Percentiles rank a stretch among this genome's conserved stretches.
Conservation (phyloP, 177 flowering plant genomes). For the Telopea speciosissima region DNA sequence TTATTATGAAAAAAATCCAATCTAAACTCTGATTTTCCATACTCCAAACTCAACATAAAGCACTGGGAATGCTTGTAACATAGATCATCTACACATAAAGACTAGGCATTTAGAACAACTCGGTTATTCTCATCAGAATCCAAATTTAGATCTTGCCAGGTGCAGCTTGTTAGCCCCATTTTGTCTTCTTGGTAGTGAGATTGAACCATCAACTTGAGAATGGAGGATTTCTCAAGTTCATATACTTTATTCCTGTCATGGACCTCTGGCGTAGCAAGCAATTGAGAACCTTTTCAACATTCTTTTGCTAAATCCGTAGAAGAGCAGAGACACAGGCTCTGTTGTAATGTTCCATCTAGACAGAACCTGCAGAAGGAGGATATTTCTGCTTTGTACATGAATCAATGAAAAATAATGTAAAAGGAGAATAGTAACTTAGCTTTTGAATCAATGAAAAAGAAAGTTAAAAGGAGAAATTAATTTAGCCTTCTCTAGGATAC, state of each 20-base stretch:
- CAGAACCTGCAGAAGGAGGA: conserved; percentile 50
- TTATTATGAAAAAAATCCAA: too few relatives aligned
- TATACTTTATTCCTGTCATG: conserved; percentile 59
- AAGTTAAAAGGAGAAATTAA: neutral
- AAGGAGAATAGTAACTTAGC: neutral
- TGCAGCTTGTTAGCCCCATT: conserved; percentile 96
- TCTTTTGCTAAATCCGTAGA: conserved; percentile 61
- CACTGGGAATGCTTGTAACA: conserved; percentile 57
- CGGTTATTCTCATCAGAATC: conserved; percentile 38
- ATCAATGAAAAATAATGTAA: neutral
- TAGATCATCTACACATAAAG: conserved; percentile 69
- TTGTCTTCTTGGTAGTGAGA: conserved; percentile 77
- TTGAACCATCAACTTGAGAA: conserved; percentile 44
- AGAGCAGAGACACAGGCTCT: conserved; percentile 43
- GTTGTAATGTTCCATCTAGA: conserved; percentile 57
- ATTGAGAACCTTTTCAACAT: conserved; percentile 45
- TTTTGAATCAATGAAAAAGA: neutral
- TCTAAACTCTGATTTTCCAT: too few relatives aligned
- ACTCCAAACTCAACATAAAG: conserved; percentile 26
- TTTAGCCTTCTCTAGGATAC: neutral
- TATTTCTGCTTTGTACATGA: neutral
- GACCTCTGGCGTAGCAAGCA: conserved; percentile 23
- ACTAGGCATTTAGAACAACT: conserved; percentile 63
- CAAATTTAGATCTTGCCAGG: conserved; percentile 61
- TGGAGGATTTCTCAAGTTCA: conserved; percentile 45